phyloP scores from a whole-genome alignment of 2,329 filamentous ascomycete genomes.

The Parastagonospora avenae region DNA sequence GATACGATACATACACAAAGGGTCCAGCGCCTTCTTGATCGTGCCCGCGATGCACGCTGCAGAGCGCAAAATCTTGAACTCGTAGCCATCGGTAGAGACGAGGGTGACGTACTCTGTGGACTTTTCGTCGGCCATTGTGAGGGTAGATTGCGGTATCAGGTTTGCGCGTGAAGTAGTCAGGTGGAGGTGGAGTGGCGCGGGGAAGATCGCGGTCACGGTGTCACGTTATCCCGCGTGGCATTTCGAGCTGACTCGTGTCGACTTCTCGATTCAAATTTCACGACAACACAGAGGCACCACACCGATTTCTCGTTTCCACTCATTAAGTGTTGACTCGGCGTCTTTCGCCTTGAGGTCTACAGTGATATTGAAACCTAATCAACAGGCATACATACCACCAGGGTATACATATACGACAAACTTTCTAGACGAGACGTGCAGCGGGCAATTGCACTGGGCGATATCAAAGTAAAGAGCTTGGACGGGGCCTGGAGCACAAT shows the following conservation, averaged over 20 bases:
- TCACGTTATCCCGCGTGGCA: conserved; percentile 34
- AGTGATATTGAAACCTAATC: too few relatives aligned
- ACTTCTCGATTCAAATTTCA: neutral
- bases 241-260: neutral
- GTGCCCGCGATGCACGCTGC: conserved; percentile 72
- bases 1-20: conserved; percentile 59
- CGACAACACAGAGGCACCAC: neutral
- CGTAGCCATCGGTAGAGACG: conserved; percentile 75
- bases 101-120: conserved; percentile 75
- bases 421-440: too few relatives aligned
- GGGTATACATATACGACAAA: too few relatives aligned
- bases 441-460: too few relatives aligned
- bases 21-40: conserved; percentile 77
- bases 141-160: neutral
- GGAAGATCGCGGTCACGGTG: conserved; percentile 21
- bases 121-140: conserved; percentile 27
- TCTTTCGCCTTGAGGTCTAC: too few relatives aligned
- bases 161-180: neutral
- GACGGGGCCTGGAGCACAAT: too few relatives aligned
- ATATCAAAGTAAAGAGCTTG: too few relatives aligned
- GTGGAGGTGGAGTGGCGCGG: conserved; percentile 6
- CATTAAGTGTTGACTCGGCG: too few relatives aligned
- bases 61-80: conserved; percentile 75
- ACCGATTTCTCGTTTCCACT: too few relatives aligned
- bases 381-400: too few relatives aligned